Evolutionary conservation across 73 alveolate species (phyloP).

Genomic region (Blepharisma japonicum): DNA sequence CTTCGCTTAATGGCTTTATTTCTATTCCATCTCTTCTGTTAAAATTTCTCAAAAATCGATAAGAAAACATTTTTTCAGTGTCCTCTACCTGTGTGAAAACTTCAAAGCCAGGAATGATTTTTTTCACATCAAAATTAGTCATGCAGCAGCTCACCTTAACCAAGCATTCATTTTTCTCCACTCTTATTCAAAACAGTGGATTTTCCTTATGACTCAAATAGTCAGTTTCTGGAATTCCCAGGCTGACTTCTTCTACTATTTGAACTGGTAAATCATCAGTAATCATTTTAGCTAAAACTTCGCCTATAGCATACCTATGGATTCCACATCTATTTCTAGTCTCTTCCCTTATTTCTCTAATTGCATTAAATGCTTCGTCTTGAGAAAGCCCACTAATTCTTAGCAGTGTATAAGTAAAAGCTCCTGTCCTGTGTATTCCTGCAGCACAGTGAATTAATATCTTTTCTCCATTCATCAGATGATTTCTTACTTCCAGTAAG

Average conservation of each 20-base stretch:
- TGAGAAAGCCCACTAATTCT: constrained; percentile 50
- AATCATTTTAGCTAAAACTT: neutral
- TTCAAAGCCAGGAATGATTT: constrained; percentile 3
- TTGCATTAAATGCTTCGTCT: neutral
- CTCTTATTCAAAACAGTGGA: neutral
- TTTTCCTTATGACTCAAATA: neutral
- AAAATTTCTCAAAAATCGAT: neutral
- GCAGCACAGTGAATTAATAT: constrained; percentile 77
- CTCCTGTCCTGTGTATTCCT: constrained; percentile 85
- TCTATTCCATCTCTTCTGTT: neutral
- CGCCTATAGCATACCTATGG: neutral
- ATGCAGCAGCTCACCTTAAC: neutral
- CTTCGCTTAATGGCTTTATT: neutral
- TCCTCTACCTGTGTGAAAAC: neutral
- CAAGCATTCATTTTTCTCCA: neutral
- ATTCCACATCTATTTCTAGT: neutral
- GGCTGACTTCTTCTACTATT: neutral
- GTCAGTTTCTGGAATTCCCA: neutral
- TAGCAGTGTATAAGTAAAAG: constrained; percentile 54
- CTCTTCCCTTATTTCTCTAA: neutral
- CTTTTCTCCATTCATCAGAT: constrained; percentile 8
- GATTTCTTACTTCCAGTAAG: neutral
- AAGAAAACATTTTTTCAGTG: neutral
- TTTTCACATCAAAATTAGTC: neutral
- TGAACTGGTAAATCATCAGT: neutral